These are phyloP conservation scores for Albifimbria verrucaria DNA, from an alignment of 2,329 filamentous ascomycete genomes.

Conservation along the genomic window DNA sequence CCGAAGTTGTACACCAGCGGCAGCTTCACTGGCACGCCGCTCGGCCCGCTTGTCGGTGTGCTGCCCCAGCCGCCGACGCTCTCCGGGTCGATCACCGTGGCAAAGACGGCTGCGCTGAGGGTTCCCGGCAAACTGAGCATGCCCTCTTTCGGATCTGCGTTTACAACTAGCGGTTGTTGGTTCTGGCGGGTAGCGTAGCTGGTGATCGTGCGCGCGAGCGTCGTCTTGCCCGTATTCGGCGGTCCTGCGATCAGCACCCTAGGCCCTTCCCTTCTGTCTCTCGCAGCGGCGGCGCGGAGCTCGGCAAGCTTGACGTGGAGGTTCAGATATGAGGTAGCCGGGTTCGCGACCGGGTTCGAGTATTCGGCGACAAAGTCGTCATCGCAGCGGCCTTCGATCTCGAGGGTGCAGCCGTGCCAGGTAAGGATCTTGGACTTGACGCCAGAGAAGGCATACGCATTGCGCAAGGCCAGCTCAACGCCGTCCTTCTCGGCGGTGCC, in stretches of 20 bases:
- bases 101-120: constrained; percentile 81
- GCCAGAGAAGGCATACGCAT: constrained; percentile 76
- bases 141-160: constrained; percentile 78
- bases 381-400: constrained; percentile 63
- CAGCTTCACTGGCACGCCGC: constrained; percentile 82
- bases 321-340: constrained; percentile 77
- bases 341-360: constrained; percentile 70
- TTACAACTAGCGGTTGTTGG: constrained; percentile 76
- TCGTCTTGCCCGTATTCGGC: constrained; percentile 79
- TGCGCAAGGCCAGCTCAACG: constrained; percentile 81
- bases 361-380: constrained; percentile 58
- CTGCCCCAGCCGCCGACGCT: constrained; percentile 82
- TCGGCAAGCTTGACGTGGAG: constrained; percentile 82
- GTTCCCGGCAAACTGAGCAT: constrained; percentile 77
- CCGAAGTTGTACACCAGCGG: constrained; percentile 91
- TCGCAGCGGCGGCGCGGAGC: constrained; percentile 60
- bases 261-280: constrained; percentile 57
- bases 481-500: constrained; percentile 94
- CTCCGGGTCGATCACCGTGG: constrained; percentile 78
- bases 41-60: constrained; percentile 87
- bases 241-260: constrained; percentile 82
- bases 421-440: constrained; percentile 86
- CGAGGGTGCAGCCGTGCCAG: constrained; percentile 85
- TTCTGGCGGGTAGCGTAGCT: constrained; percentile 75
- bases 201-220: constrained; percentile 70